A percentile compares a stretch with the other conserved stretches of the same genome.
phyloP scores from a whole-genome alignment of 2,329 filamentous ascomycete species.

The Paracoccidioides lutzii region DNA sequence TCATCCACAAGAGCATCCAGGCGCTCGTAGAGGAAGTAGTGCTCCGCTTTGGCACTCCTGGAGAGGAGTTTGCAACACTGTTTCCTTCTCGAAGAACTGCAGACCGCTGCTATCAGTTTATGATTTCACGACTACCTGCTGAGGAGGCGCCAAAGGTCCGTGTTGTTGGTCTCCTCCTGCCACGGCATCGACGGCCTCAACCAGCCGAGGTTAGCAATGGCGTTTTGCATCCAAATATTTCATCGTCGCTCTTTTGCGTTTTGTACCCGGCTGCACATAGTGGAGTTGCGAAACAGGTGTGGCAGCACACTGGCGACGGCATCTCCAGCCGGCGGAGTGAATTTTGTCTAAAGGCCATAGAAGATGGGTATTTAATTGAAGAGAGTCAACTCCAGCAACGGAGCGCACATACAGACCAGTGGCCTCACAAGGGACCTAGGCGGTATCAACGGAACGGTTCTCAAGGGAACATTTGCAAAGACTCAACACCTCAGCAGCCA shows the following conservation, averaged over 20 bases:
- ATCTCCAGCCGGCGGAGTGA: conserved; percentile 83
- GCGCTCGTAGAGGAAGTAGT: conserved; percentile 58
- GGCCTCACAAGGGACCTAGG: conserved; percentile 54
- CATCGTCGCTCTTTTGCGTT: conserved; percentile 54
- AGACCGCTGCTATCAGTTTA: conserved; percentile 61
- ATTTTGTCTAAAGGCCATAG: conserved; percentile 67
- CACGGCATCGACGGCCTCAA: conserved; percentile 30
- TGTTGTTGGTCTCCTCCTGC: conserved; percentile 39
- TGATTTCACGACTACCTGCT: conserved; percentile 34
- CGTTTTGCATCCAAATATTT: conserved; percentile 36
- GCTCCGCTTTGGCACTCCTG: conserved; percentile 41
- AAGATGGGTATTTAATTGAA: conserved; percentile 52
- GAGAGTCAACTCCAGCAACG: conserved; percentile 20
- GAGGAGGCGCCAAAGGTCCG: conserved; percentile 39
- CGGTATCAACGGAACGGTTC: conserved; percentile 60
- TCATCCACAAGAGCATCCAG: conserved; percentile 72
- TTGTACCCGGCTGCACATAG: conserved; percentile 57
- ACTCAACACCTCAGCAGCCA: conserved; percentile 21
- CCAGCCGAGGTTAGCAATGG: conserved; percentile 7
- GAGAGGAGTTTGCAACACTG: conserved; percentile 56
- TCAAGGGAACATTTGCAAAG: conserved; percentile 29
- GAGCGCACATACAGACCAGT: conserved; percentile 12
- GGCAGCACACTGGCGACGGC: conserved; percentile 92
- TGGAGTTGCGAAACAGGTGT: conserved; percentile 75
- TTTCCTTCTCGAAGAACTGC: conserved; percentile 64